Conservation (phyloP, 345 rosid genomes). For the Eucalyptus curtisii region DNA sequence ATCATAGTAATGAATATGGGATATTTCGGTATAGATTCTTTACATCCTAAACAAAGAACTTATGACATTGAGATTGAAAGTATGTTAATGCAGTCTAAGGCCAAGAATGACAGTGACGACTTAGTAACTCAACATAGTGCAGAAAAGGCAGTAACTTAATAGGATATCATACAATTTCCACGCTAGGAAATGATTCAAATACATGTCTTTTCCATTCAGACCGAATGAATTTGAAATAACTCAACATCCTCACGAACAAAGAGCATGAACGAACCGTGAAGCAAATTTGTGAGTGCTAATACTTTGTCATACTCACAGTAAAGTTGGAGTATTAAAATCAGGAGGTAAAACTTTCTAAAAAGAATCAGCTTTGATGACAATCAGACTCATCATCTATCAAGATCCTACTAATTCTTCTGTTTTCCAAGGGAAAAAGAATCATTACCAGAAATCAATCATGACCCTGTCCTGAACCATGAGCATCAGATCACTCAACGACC, state of each 20-base stretch:
- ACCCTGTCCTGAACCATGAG: slow-evolving; percentile 10
- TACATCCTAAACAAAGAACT: background rate
- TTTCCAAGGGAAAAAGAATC: background rate
- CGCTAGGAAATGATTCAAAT: background rate
- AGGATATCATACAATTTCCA: background rate
- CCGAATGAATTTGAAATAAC: background rate
- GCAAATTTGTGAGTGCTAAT: background rate
- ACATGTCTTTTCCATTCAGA: background rate
- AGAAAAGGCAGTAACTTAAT: background rate
- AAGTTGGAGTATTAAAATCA: background rate
- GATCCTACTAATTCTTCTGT: background rate
- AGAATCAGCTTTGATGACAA: background rate
- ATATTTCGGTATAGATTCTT: background rate
- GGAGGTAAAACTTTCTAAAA: background rate
- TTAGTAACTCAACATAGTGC: background rate
- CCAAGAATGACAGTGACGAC: background rate
- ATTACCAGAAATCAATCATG: slow-evolving; percentile 4
- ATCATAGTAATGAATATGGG: background rate
- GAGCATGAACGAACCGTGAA: background rate
- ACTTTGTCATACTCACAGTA: background rate
- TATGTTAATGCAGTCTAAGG: background rate
- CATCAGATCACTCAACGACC: slow-evolving; percentile 8
- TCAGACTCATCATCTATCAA: background rate
- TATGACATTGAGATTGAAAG: background rate
- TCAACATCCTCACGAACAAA: background rate